Base-by-base conservation (phyloP, 225 moss, liverwort and hornwort genomes). In the Rhytidiadelphus loreus region DNA sequence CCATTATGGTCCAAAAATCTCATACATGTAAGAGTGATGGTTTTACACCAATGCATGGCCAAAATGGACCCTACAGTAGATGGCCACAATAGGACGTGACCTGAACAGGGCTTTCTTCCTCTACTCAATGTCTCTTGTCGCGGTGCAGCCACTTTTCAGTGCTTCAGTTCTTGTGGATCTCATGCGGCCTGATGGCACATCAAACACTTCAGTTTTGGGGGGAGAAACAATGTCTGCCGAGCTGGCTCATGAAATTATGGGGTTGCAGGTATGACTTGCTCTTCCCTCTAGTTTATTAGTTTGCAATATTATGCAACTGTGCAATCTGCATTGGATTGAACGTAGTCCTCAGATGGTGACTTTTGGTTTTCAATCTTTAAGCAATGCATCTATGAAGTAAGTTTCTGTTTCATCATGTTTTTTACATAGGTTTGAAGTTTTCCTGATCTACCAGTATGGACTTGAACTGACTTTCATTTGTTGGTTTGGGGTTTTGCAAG, bases 181-280 rank as follows among this genome's bases (percentile, higher is more conserved):
- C 70, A 97, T 99, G 99, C 96, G 97, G 29, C 96, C 99, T 61
- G 99, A 99, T 92, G 97, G 96, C 48, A 90, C 93, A 64, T 96
- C 97, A 55, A 94, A 91, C 64, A 93, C 95, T 83, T 91, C 96
- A 88, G 95, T 95, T 61, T 87, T 94, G 58, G 93, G 92, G 44
- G 97, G 97, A 29, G 96, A 99, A 81, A 85, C 96, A 5, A 87
- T 96, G 90, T 93, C 97, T 77, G 99, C 97, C 48, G 99, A 99
- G 88, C 90, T 97, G 86, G 97, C 96, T 43, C 97, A 96, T 83
- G 99, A 99, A 88, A 86, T 97, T 17, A 97, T 97, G 88, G 96
- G 95, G 68, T 91, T 99, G 83, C 98, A 97, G 95, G 96, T 97
- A 91, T 88, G 77, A 78, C 62, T 85, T 86, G 55, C 86, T 83